Base-by-base conservation (phyloP, 1,284 basidiomycete genomes). In the Irpex sp. region DNA sequence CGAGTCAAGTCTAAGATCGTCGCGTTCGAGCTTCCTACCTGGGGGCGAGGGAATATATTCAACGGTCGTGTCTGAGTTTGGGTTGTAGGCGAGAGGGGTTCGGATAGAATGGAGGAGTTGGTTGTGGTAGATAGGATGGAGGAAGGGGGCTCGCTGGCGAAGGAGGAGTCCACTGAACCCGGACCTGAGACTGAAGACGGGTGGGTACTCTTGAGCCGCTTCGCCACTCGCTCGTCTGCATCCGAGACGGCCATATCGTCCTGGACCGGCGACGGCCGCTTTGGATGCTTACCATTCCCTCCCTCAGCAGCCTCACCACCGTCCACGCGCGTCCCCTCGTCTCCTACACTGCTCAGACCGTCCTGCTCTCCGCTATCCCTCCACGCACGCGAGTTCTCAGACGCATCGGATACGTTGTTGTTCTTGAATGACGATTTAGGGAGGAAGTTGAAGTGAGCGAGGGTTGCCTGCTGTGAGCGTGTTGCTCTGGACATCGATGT, bases 381-480 rank as follows among this genome's bases (percentile, higher is more conserved):
- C 10, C 1, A 10, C 28, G 28, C 28, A 33, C 28, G 28, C 28
- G 28, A 33, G 28, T 33, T 33, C 28, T 33, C 28, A 33, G 28
- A 7, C 28, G 28, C 28, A 33, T 33, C 28, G 18, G 19, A 5
- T 19, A 5, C 4, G 35, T 14, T 19, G 4, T 1, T 28, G 2
- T 35, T 28, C 52, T 54, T 54, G 12, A 12, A 21, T 0, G 52
- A 21, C 14, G 52, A 54, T 2, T 54, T 28, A 1, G 52, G 45
- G 63, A 64, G 10, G 64, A 23, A 18, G 58, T 14, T 18, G 61
- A 59, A 19, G 58, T 21, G 39, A 45, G 18, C 23, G 64, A 58
- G 1, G 63, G 66, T 35, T 63, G 62, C 9, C 61, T 65, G 56
- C 61, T 65, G 56, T 59, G 58, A 37, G 64, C 64, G 51, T 61